These are phyloP conservation scores for Monosporozyma aquatica DNA, from an alignment of 805 yeast genomes.

Conservation along the genomic window DNA sequence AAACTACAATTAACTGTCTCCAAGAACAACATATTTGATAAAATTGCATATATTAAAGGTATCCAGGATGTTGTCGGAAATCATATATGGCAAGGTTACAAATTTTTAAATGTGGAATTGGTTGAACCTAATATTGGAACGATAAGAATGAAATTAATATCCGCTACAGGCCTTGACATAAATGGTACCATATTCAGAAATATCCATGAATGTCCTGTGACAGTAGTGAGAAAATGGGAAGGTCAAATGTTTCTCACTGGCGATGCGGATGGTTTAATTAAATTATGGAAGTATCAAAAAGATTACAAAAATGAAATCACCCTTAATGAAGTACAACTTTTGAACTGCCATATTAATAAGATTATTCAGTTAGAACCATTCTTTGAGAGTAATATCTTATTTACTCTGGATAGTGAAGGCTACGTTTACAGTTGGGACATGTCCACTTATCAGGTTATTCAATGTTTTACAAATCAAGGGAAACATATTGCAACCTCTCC, in stretches of 20 bases:
- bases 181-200: slow-evolving; percentile 19
- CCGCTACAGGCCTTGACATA: background rate
- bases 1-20: background rate
- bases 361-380: slow-evolving; percentile 42
- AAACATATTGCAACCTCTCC: slow-evolving; percentile 39
- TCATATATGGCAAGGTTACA: slow-evolving; percentile 1
- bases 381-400: slow-evolving; percentile 43
- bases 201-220: slow-evolving; percentile 27
- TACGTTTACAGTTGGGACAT: slow-evolving; percentile 57
- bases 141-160: slow-evolving; percentile 4
- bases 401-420: slow-evolving; percentile 50
- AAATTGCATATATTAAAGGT: slow-evolving; percentile 4
- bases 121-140: slow-evolving; percentile 5
- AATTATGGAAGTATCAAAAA: slow-evolving; percentile 39
- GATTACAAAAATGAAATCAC: background rate
- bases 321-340: slow-evolving; percentile 33
- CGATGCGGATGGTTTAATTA: slow-evolving; percentile 50
- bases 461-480: slow-evolving; percentile 27
- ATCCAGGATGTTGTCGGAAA: slow-evolving; percentile 1
- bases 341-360: slow-evolving; percentile 46
- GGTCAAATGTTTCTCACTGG: slow-evolving; percentile 29
- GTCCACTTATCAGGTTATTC: slow-evolving; percentile 41
- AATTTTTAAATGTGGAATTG: background rate
- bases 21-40: slow-evolving; percentile 3
- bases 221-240: slow-evolving; percentile 22